These are phyloP conservation scores for Flaveria brownii DNA, from an alignment of 129 eudicot genomes.

Conservation along the genomic window DNA sequence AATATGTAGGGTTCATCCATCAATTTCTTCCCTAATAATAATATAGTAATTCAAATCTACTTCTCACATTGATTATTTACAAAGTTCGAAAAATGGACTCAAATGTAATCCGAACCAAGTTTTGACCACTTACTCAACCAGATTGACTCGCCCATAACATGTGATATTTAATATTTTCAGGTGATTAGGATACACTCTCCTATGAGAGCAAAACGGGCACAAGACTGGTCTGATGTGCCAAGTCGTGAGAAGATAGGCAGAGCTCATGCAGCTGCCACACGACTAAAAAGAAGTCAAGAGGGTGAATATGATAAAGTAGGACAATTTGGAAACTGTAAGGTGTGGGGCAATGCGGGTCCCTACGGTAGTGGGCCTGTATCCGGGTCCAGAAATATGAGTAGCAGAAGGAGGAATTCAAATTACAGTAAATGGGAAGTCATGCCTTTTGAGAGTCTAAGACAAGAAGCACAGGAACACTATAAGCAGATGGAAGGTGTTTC, in stretches of 20 bases:
- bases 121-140: conserved; percentile 3
- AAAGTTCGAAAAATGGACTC: neutral
- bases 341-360: conserved; percentile 74
- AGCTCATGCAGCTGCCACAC: conserved; percentile 85
- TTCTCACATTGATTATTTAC: neutral
- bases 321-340: conserved; percentile 90
- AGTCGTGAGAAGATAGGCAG: conserved; percentile 70
- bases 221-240: conserved; percentile 97
- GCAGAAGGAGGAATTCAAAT: conserved; percentile 64
- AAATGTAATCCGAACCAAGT: neutral
- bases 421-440: conserved; percentile 93
- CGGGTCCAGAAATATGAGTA: conserved; percentile 74
- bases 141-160: neutral
- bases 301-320: conserved; percentile 56
- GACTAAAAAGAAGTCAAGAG: conserved; percentile 58
- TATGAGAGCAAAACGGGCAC: conserved; percentile 85
- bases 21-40: conserved; percentile 4
- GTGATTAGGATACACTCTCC: conserved; percentile 97
- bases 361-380: conserved; percentile 67
- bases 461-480: conserved; percentile 74
- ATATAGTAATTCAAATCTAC: neutral
- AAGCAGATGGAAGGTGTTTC: conserved; percentile 90
- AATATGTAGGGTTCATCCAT: neutral
- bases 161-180: conserved; percentile 41
- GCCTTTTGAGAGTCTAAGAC: conserved; percentile 69